A percentile compares a stretch with the other conserved stretches of the same genome.
phyloP scores from a whole-genome alignment of 2,329 filamentous ascomycete species.

The Aureobasidium leucospermi region DNA sequence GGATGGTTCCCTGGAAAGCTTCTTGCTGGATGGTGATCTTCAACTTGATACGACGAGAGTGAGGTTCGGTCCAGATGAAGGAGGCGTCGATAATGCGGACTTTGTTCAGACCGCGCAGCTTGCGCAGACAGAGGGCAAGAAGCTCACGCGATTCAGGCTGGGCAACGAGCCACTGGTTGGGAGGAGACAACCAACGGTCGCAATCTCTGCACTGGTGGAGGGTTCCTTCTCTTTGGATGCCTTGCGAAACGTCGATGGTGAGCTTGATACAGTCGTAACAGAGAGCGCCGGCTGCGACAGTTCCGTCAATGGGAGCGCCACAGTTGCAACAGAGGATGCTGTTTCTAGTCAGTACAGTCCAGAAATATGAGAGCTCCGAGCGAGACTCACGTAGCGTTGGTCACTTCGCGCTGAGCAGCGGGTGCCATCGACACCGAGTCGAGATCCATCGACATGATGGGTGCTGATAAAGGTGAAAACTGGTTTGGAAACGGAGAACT shows the following conservation, averaged over 20 bases:
- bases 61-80: conserved; percentile 98
- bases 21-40: conserved; percentile 88
- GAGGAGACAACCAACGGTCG: conserved; percentile 86
- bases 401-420: conserved; percentile 7
- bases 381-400: conserved; percentile 12
- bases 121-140: conserved; percentile 82
- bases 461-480: conserved; percentile 8
- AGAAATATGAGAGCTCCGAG: conserved; percentile 17
- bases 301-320: conserved; percentile 90
- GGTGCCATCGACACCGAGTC: conserved; percentile 24
- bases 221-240: conserved; percentile 83
- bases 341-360: conserved; percentile 13
- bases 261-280: conserved; percentile 96
- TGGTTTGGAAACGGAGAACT: not conserved
- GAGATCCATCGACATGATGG: conserved; percentile 32
- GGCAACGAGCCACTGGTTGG: conserved; percentile 78
- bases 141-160: conserved; percentile 84
- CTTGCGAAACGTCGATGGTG: conserved; percentile 84
- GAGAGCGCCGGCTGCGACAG: conserved; percentile 72
- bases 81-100: conserved; percentile 91
- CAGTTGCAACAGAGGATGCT: conserved; percentile 98
- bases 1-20: conserved; percentile 56
- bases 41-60: conserved; percentile 84
- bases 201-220: conserved; percentile 91
- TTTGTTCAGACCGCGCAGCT: conserved; percentile 77